Base-by-base conservation (phyloP, 805 yeast species). In the Lipomyces starkeyi region DNA sequence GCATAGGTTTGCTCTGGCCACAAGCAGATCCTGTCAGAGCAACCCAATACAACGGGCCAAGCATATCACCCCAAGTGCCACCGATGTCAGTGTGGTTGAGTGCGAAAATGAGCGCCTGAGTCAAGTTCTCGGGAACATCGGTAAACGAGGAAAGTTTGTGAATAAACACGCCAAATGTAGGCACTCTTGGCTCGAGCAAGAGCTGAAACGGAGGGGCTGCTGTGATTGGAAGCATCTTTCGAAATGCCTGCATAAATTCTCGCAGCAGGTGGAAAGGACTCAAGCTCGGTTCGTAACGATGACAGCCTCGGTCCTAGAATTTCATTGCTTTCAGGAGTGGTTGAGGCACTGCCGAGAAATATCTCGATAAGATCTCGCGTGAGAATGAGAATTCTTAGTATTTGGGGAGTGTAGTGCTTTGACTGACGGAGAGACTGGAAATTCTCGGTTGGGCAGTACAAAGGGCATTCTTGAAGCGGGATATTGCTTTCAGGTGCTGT, bases 21-120 rank as follows among this genome's bases (percentile, higher is more conserved):
- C 47, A 40, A 13, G 47, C 47, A 40, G 47, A 40, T 40, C 47
- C 47, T 40, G 47, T 40, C 47, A 40, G 47, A 40, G 47, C 47
- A 14, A 40, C 47, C 47, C 47, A 40, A 14, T 40, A 40, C 47
- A 40, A 40, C 47, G 47, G 47, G 8, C 47, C 47, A 40, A 40
- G 47, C 47, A 40, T 14, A 17, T 40, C 47, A 17, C 47, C 47
- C 47, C 47, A 40, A 17, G 47, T 40, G 20, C 20, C 47, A 40
- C 47, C 47, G 20, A 40, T 40, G 47, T 40, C 47, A 14, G 47
- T 40, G 47, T 40, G 47, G 9, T 40, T 40, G 47, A 40, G 47
- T 40, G 47, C 47, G 20, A 20, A 40, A 40, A 40, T 40, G 47
- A 40, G 47, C 20, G 47, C 20, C 20, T 40, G 47, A 3, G 47